Conservation (phyloP, 768 basidiomycete genomes). For the Boletus edulis region DNA sequence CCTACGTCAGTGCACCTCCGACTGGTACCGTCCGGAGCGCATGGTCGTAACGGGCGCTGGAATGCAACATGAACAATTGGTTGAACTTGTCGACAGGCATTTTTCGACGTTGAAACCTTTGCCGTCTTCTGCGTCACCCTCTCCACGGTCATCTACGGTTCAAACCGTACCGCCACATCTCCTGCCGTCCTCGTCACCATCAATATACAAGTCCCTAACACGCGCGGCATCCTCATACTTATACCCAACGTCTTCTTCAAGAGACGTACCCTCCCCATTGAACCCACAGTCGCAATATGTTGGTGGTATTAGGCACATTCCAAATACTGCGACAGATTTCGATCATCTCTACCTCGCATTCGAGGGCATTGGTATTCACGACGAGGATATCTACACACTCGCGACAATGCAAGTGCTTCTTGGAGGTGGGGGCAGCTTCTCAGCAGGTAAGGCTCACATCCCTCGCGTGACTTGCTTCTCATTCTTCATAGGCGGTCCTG, state of each 20-base stretch:
- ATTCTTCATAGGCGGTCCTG: constrained; percentile 71
- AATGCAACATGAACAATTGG: constrained; percentile 85
- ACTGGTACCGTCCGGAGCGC: constrained; percentile 91
- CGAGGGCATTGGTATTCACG: constrained; percentile 88
- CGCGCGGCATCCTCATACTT: constrained; percentile 77
- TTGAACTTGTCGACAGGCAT: constrained; percentile 79
- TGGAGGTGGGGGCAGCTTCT: constrained; percentile 95
- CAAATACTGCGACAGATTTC: constrained; percentile 64
- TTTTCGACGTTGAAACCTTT: constrained; percentile 66
- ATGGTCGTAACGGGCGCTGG: constrained; percentile 97
- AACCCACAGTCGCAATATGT: constrained; percentile 60
- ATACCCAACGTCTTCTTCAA: constrained; percentile 36
- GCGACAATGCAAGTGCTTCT: constrained; percentile 94
- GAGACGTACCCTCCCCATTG: constrained; percentile 10
- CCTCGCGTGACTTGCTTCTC: neutral
- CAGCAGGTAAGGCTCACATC: constrained; percentile 56
- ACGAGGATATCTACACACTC: constrained; percentile 88
- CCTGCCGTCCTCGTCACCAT: constrained; percentile 51
- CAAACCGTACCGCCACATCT: constrained; percentile 53
- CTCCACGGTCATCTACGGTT: constrained; percentile 30
- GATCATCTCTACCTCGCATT: constrained; percentile 92
- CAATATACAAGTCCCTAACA: constrained; percentile 63
- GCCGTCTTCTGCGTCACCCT: constrained; percentile 21
- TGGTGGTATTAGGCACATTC: constrained; percentile 77
- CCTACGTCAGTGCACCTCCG: constrained; percentile 61